phyloP scores from a whole-genome alignment of 176 grass and related monocot species.

The Juncus inflexus region DNA sequence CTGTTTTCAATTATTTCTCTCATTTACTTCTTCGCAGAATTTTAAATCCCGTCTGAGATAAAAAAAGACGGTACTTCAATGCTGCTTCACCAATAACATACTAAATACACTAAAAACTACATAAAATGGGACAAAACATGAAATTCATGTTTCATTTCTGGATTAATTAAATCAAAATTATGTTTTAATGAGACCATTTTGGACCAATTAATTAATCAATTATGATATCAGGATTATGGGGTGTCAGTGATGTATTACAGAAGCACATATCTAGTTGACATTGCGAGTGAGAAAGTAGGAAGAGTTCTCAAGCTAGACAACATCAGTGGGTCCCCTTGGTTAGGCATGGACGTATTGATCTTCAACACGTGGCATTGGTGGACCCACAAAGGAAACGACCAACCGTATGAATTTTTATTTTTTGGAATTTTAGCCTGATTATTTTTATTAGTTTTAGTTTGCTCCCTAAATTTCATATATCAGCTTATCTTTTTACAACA shows the following conservation, averaged over 20 bases:
- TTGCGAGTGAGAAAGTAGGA: conserved; percentile 49
- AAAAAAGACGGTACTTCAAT: no score
- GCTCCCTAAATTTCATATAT: no score
- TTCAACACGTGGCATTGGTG: conserved; percentile 99
- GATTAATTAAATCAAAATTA: no score
- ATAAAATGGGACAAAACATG: no score
- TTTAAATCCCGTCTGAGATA: no score
- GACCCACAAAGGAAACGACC: conserved; percentile 79
- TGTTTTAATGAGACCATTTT: not conserved
- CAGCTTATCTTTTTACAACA: no score
- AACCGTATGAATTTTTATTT: conserved; percentile 47
- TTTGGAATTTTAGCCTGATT: not conserved
- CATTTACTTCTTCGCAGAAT: no score
- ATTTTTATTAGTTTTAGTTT: no score
- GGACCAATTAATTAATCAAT: not conserved
- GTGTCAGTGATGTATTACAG: conserved; percentile 70
- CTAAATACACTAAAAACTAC: no score
- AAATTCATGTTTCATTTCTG: no score
- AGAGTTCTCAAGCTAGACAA: conserved; percentile 80
- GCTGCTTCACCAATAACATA: no score
- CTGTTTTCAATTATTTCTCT: no score
- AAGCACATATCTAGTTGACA: conserved; percentile 87
- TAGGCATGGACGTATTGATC: conserved; percentile 54
- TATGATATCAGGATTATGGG: conserved; percentile 55
- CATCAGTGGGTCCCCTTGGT: conserved; percentile 72